Conservation (phyloP, 2,329 filamentous ascomycete species). For the Sarocladiaceae sp. region DNA sequence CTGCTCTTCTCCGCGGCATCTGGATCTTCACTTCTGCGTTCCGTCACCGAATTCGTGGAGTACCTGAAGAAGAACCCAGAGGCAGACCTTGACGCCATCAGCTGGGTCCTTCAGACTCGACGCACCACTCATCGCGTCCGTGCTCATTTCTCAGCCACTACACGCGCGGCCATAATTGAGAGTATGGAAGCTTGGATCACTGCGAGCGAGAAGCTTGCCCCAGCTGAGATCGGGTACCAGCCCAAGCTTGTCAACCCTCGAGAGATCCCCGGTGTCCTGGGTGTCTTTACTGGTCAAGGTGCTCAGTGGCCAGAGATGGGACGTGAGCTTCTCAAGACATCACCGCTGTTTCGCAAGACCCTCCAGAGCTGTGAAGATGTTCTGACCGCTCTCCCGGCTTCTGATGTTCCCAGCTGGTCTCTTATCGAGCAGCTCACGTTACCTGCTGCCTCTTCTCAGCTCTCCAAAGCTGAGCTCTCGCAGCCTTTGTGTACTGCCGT, state of each 20-base stretch:
- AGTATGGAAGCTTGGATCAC: too few relatives aligned
- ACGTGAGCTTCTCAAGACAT: conserved; percentile 28
- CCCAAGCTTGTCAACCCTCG: conserved; percentile 18
- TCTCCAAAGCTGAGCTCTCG: conserved; percentile 29
- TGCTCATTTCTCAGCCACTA: too few relatives aligned
- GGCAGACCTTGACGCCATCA: too few relatives aligned
- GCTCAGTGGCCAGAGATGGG: conserved; percentile 38
- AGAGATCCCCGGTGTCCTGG: conserved; percentile 27
- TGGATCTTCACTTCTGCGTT: too few relatives aligned
- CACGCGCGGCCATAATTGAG: too few relatives aligned
- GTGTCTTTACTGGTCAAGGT: conserved; percentile 36
- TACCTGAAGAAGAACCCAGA: too few relatives aligned
- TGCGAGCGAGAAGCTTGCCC: too few relatives aligned
- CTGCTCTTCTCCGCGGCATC: too few relatives aligned
- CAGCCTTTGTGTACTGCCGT: conserved; percentile 37
- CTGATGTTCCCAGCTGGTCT: conserved; percentile 25
- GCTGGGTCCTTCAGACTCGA: too few relatives aligned
- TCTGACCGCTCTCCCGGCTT: conserved; percentile 23
- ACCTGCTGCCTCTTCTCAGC: conserved; percentile 16
- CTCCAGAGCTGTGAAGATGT: conserved; percentile 23
- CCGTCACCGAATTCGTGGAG: too few relatives aligned
- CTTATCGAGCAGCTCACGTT: conserved; percentile 29
- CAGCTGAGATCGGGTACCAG: too few relatives aligned
- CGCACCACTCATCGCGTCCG: too few relatives aligned
- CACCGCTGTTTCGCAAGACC: conserved; percentile 34